A percentile compares a stretch with the other conserved stretches of the same genome.
phyloP scores from a whole-genome alignment of 1,284 basidiomycete species.

The Uromyces viciae-fabae region DNA sequence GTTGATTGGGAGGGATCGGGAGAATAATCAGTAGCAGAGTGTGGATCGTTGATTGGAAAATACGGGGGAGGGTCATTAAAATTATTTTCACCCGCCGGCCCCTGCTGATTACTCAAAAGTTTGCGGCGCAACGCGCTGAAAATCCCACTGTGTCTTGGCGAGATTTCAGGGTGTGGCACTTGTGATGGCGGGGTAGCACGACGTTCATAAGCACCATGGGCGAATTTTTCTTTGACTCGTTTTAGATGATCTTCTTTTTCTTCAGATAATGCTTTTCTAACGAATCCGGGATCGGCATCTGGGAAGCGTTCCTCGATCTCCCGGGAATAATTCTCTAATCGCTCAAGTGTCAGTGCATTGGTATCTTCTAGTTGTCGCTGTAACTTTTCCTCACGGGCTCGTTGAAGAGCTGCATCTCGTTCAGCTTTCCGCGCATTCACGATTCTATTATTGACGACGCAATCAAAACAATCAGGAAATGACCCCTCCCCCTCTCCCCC shows the following conservation, averaged over 20 bases:
- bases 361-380: conserved; percentile 38
- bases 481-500: too few relatives aligned
- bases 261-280: conserved; percentile 21
- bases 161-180: conserved; percentile 4
- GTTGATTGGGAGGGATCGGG: conserved; percentile 18
- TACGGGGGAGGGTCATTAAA: conserved; percentile 19
- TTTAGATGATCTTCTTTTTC: conserved; percentile 43
- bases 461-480: conserved; percentile 1
- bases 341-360: conserved; percentile 37
- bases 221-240: conserved; percentile 39
- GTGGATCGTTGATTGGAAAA: conserved; percentile 11
- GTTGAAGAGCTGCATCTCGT: conserved; percentile 37
- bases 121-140: conserved; percentile 37
- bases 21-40: background rate
- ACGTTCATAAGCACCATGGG: conserved; percentile 36
- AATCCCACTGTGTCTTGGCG: conserved; percentile 38
- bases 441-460: conserved; percentile 18
- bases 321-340: conserved; percentile 21
- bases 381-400: conserved; percentile 39
- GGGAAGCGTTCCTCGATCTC: conserved; percentile 37
- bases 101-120: conserved; percentile 21
- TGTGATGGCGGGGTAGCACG: background rate
- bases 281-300: conserved; percentile 41
- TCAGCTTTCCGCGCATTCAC: conserved; percentile 45
- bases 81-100: background rate